Evolutionary conservation across 805 yeast species (phyloP).

Genomic region (Ogataea ganodermae): DNA sequence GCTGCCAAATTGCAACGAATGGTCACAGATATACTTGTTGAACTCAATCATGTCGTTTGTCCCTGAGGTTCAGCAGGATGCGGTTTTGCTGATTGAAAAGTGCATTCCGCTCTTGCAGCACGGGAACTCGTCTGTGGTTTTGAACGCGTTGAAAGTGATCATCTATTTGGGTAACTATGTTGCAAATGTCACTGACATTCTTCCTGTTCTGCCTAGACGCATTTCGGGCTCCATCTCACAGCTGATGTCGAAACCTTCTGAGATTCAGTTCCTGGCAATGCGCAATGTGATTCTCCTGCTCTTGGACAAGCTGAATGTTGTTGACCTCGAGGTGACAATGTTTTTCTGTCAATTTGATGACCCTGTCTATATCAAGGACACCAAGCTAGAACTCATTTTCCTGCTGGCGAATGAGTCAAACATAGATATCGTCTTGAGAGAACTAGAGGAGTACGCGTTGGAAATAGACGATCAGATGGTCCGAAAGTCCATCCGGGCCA

Average conservation of each 20-base stretch:
- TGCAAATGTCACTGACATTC: constrained; percentile 50
- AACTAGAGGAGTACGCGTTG: constrained; percentile 81
- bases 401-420: constrained; percentile 69
- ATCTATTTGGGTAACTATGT: constrained; percentile 75
- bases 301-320: constrained; percentile 61
- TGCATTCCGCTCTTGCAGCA: constrained; percentile 75
- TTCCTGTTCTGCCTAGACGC: constrained; percentile 56
- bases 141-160: constrained; percentile 73
- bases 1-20: constrained; percentile 54
- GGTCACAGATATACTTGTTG: constrained; percentile 73
- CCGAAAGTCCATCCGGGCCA: constrained; percentile 82
- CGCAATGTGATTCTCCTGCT: constrained; percentile 78
- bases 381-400: constrained; percentile 85
- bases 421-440: constrained; percentile 63
- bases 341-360: constrained; percentile 85
- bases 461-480: constrained; percentile 87
- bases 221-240: constrained; percentile 71
- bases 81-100: constrained; percentile 62
- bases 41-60: constrained; percentile 66
- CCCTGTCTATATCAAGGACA: constrained; percentile 84
- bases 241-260: constrained; percentile 73
- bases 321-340: constrained; percentile 68
- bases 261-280: constrained; percentile 78
- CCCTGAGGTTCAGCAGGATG: constrained; percentile 70
- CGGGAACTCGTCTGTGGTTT: constrained; percentile 76